Evolutionary conservation across 192 early-diverging fungal species (phyloP), one percentile per base, ranked within the genome.

Genomic region (Lunasporangiospora selenospora): DNA sequence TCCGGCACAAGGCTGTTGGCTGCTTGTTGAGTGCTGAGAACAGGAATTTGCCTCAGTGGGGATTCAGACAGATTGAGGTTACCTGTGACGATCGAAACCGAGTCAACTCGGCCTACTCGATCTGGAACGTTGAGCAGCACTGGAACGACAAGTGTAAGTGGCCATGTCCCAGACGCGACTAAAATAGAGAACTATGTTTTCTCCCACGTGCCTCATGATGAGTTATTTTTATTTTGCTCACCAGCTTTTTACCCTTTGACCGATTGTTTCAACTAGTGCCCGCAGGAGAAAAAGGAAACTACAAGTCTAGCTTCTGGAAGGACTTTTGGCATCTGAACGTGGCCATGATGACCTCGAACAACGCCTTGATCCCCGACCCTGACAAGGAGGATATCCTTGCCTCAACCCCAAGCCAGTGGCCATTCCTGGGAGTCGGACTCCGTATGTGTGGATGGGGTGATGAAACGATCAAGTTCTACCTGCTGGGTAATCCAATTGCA

Each of bases 301-400:
- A 90, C 77, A 89, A 80, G 48, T 85, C 91, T 30, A 80, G 79
- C 24, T 98, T 98, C 67, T 75, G 92, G 58, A 80, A 84, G 49
- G 89, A 98, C 75, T 93, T 98, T 76, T 81, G 87, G 53, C 92
- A 93, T 56, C 78, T 98, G 55, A 98, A 98, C 65, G 86, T 92
- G 12, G 93, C 90, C 16, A 99, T 99, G 97, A 96, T 93, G 88
- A 90, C 89, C 2, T 90, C 90, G 16, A 99, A 99, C 84, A 99
- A 98, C 65, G 96, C 95, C 9, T 77, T 99, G 56, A 83, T 92
- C 34, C 93, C 93, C 0, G 93, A 98, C 67, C 90, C 89, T 16
- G 93, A 98, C 77, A 97, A 96, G 78, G 87, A 93, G 61, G 96
- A 96, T 63, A 56, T 64, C 0, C 64, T 99, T 2, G 86, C 92